Evolutionary conservation across 179 eudicot genomes (phyloP).

Genomic region (Silene vulgaris): DNA sequence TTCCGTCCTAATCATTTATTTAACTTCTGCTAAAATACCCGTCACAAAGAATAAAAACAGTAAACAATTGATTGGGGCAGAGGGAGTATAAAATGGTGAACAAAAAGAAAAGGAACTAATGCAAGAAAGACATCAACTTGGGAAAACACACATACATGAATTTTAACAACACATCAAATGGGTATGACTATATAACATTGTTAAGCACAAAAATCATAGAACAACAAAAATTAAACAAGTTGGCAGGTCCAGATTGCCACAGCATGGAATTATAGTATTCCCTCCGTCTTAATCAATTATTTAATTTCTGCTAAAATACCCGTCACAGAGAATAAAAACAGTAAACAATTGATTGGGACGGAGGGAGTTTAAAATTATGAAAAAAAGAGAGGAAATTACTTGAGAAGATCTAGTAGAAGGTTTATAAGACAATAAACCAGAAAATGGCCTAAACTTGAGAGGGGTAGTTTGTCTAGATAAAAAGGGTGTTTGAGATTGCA

Average conservation of each 20-base stretch:
- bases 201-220: background rate
- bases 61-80: background rate
- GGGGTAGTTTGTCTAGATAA: slow-evolving; percentile 25
- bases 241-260: no score
- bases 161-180: background rate
- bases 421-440: slow-evolving; percentile 26
- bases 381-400: slow-evolving; percentile 19
- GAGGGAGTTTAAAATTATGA: background rate
- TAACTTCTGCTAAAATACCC: no score
- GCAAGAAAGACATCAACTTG: no score
- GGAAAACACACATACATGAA: no score
- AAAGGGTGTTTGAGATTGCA: slow-evolving; percentile 29
- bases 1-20: no score
- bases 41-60: background rate
- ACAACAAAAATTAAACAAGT: no score
- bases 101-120: background rate
- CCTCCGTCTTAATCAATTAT: no score
- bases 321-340: background rate
- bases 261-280: no score
- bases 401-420: slow-evolving; percentile 25
- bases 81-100: background rate
- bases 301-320: no score
- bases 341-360: background rate
- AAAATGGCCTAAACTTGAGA: slow-evolving; percentile 28
- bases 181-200: background rate